phyloP scores from a whole-genome alignment of 352 stramenopile species.

The Globisporangium uncinulatum region DNA sequence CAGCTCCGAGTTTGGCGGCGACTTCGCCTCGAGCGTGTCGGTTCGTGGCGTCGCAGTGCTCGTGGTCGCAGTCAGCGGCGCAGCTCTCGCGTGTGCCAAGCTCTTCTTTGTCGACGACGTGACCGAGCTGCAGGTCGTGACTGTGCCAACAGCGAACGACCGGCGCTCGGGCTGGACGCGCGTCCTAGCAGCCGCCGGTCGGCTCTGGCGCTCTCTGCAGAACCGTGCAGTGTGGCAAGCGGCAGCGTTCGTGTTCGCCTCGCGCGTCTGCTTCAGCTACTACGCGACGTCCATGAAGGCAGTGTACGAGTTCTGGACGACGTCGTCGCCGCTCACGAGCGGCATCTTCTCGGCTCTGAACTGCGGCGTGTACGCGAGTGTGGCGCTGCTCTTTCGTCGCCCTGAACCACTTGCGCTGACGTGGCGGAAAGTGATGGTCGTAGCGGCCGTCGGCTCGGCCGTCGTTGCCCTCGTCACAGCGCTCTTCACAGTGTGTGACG shows the following conservation, averaged over 20 bases:
- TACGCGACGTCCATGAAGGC: conserved; percentile 51
- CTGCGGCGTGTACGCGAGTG: conserved; percentile 30
- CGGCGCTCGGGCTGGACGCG: background rate
- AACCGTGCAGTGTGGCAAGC: conserved; percentile 34
- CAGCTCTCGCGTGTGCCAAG: conserved; percentile 9
- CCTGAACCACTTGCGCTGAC: conserved; percentile 15
- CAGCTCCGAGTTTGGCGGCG: conserved; percentile 39
- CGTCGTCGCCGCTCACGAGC: conserved; percentile 28
- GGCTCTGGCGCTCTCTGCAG: conserved; percentile 32
- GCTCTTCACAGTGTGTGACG: conserved; percentile 49
- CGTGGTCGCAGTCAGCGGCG: conserved; percentile 17
- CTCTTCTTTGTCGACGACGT: conserved; percentile 35
- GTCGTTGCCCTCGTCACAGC: conserved; percentile 31
- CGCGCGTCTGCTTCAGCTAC: conserved; percentile 48
- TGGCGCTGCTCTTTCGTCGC: conserved; percentile 24
- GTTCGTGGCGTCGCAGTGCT: conserved; percentile 45
- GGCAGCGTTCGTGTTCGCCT: conserved; percentile 36
- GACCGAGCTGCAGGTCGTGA: background rate
- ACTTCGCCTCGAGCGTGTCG: conserved; percentile 38
- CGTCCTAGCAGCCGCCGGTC: conserved; percentile 10
- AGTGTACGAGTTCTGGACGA: conserved; percentile 53
- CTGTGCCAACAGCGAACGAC: background rate
- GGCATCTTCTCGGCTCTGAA: conserved; percentile 44
- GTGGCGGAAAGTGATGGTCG: conserved; percentile 33
- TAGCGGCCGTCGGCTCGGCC: conserved; percentile 26